These are phyloP conservation scores for Lentinula sp. DNA, from an alignment of 768 basidiomycete genomes.

Conservation along the genomic window DNA sequence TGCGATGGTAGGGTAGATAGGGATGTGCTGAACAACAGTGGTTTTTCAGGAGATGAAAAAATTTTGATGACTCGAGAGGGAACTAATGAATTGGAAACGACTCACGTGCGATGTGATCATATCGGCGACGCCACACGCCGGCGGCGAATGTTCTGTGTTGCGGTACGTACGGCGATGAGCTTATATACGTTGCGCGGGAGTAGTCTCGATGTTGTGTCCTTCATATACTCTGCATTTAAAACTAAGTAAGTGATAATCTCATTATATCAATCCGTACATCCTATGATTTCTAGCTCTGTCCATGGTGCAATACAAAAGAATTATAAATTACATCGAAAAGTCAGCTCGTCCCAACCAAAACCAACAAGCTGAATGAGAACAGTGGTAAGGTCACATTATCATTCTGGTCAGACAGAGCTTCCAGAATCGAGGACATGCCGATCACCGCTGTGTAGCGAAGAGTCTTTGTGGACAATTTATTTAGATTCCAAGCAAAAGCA, in stretches of 20 bases:
- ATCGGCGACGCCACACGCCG: too few species aligned
- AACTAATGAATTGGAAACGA: too few species aligned
- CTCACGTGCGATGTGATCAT: too few species aligned
- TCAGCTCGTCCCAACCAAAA: slow-evolving; percentile 34
- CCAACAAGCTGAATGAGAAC: slow-evolving; percentile 89
- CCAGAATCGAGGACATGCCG: slow-evolving; percentile 65
- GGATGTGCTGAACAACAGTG: not conserved
- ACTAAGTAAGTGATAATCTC: not conserved
- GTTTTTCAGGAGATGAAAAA: not conserved
- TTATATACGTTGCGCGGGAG: too few species aligned
- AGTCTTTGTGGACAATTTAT: slow-evolving; percentile 36
- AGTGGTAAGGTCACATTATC: slow-evolving; percentile 96
- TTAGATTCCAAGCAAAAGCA: not conserved
- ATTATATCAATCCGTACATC: not conserved
- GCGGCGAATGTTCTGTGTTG: too few species aligned
- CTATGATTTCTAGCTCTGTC: not conserved
- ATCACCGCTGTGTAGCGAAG: slow-evolving; percentile 60
- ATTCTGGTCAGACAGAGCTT: slow-evolving; percentile 92
- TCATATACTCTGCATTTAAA: too few species aligned
- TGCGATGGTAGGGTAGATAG: not conserved
- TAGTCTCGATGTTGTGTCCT: too few species aligned
- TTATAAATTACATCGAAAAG: not conserved
- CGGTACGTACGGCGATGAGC: too few species aligned
- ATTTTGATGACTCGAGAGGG: not conserved
- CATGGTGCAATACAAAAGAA: not conserved